Base-by-base conservation (phyloP, 768 basidiomycete genomes). In the Mycena haematopus region DNA sequence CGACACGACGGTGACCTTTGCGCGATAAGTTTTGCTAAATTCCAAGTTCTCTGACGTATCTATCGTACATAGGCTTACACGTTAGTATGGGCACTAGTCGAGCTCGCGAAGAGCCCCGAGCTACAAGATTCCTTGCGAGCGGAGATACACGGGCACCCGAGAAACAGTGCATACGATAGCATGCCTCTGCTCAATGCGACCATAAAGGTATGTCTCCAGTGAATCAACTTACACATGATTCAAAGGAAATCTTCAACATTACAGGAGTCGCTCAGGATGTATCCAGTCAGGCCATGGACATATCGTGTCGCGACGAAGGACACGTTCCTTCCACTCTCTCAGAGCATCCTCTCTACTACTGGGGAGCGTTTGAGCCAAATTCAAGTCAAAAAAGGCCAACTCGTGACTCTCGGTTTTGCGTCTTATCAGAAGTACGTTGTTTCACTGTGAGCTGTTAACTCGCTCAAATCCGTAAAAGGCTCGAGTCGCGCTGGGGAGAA, bases 321-420 rank as follows among this genome's bases (percentile, higher is more conserved):
- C 60, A 78, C 82, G 52, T 58, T 69, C 19, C 67, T 85, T 42
- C 80, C 84, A 5, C 76, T 85, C 31, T 72, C 77, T 11, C 68
- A 69, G 54, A 76, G 79, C 15, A 70, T 80, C 27, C 65, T 60
- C 40, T 76, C 75, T n/a, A 67, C 68, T 25, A 71, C 71, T 0
- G 81, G 80, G 14, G 67, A 76, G 50, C 52, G 72, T 19, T 58
- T 79, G 21, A 62, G 54, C 31, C 73, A 79, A 57, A 38, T 81
- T 21, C 65, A 68, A 14, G 66, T 82, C 27, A 74, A 74, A 1
- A 73, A 74, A 40, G 80, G 78, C 1, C 74, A 75, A 8, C 71
- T 71, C 17, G 66, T 81, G 17, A 65, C 76, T 44, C 65, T 73
- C 27, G 77, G 77, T 25, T 66, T 81, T 36, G 71, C 73, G 38